Conservation (phyloP, 768 basidiomycete genomes). For the Sporobolomyces pararoseus region DNA sequence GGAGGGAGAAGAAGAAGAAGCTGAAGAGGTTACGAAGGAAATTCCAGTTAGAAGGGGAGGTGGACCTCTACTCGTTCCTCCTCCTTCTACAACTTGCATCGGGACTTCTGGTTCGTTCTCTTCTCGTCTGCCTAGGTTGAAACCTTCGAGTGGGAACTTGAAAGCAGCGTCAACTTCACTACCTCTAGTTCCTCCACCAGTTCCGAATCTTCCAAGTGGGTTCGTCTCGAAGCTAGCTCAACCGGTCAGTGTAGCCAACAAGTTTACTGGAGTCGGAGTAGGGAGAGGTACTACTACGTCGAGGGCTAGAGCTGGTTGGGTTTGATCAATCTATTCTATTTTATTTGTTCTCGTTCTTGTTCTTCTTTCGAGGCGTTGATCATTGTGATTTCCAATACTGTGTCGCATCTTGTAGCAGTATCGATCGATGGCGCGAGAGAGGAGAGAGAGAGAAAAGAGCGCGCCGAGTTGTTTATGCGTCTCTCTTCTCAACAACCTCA, state of each 20-base stretch:
- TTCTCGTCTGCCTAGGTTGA: conserved; percentile 8
- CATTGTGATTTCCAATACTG: too few relatives aligned
- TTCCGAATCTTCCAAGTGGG: not conserved
- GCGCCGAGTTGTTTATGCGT: too few relatives aligned
- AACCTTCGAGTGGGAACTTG: not conserved
- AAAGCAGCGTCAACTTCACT: not conserved
- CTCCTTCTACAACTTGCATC: not conserved
- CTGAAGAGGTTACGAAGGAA: not conserved
- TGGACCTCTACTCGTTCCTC: not conserved
- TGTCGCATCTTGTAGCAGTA: too few relatives aligned
- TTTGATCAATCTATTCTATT: not conserved
- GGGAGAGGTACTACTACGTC: not conserved
- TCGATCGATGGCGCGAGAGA: too few relatives aligned
- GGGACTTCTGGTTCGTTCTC: too few relatives aligned
- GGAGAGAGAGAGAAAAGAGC: too few relatives aligned
- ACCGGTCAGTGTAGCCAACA: not conserved
- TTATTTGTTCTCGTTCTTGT: not conserved
- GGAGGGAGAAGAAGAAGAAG: not conserved
- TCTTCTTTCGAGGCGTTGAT: too few relatives aligned
- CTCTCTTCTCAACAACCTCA: too few relatives aligned
- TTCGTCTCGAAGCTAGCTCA: not conserved
- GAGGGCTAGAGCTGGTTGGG: conserved; percentile 7
- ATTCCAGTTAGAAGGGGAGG: conserved; percentile 9
- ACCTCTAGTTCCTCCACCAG: not conserved
- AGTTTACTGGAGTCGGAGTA: not conserved